Evolutionary conservation across 768 basidiomycete genomes (phyloP).

Genomic region (Phlebiopsis flavidoalba): DNA sequence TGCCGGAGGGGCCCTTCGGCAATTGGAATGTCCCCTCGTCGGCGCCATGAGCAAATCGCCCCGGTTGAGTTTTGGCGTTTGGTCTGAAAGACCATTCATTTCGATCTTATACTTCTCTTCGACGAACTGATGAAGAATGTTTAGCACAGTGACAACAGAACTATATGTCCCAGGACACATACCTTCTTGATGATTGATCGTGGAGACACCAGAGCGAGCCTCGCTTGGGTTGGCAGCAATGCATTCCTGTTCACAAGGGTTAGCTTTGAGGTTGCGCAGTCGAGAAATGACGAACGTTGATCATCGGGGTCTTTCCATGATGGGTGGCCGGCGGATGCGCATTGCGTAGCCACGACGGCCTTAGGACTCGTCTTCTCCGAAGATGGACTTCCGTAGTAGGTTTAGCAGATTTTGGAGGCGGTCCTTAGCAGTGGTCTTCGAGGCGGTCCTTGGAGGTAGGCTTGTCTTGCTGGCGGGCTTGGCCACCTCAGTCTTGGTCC

Average conservation of each 20-base stretch:
- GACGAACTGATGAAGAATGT: constrained; percentile 36
- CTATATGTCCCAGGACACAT: not conserved
- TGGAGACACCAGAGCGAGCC: constrained; percentile 66
- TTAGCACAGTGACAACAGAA: not conserved
- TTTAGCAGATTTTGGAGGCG: not conserved
- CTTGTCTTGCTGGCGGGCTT: constrained; percentile 7
- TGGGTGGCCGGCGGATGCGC: constrained; percentile 23
- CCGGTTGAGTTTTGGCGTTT: constrained; percentile 43
- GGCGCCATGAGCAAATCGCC: constrained; percentile 50
- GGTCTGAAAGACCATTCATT: constrained; percentile 27
- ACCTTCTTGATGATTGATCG: constrained; percentile 67
- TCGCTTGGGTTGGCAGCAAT: constrained; percentile 63
- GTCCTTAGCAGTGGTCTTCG: not conserved
- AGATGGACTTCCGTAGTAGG: constrained; percentile 13
- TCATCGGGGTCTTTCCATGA: constrained; percentile 36
- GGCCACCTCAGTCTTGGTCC: not conserved
- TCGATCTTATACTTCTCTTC: constrained; percentile 48
- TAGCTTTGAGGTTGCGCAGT: not conserved
- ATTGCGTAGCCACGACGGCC: constrained; percentile 7
- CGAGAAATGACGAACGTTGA: constrained; percentile 22
- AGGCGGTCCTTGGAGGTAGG: constrained; percentile 6
- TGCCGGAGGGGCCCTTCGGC: constrained; percentile 65
- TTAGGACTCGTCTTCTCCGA: constrained; percentile 13
- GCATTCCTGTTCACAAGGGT: constrained; percentile 50
- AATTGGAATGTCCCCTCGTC: constrained; percentile 48